Evolutionary conservation across 75 land plant genomes (phyloP).

Genomic region (Selaginella moellendorffii): DNA sequence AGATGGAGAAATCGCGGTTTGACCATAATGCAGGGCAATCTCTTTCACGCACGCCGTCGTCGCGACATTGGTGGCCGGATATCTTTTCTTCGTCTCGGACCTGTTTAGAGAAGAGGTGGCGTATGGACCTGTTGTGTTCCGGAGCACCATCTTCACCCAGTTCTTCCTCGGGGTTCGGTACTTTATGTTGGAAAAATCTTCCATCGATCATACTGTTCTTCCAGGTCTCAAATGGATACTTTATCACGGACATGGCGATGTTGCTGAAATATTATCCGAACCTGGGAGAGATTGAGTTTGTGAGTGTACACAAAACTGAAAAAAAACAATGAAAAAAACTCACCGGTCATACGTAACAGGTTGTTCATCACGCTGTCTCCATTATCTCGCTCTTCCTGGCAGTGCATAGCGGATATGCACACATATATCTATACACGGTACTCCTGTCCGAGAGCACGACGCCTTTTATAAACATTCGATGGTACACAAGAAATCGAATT

Average conservation of each 20-base stretch:
- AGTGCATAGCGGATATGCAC: slow-evolving; percentile 45
- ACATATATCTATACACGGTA: slow-evolving; percentile 56
- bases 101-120: slow-evolving; percentile 26
- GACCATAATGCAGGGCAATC: slow-evolving; percentile 39
- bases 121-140: slow-evolving; percentile 26
- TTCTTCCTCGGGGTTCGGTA: slow-evolving; percentile 37
- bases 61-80: slow-evolving; percentile 30
- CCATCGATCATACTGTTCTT: not conserved
- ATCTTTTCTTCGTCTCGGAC: slow-evolving; percentile 41
- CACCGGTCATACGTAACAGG: slow-evolving; percentile 19
- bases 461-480: slow-evolving; percentile 77
- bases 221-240: slow-evolving; percentile 3
- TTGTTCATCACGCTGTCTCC: slow-evolving; percentile 60
- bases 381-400: slow-evolving; percentile 46
- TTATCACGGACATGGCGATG: not conserved
- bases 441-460: slow-evolving; percentile 65
- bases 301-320: not conserved
- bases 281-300: slow-evolving; percentile 2
- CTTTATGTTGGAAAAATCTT: too few species aligned
- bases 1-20: not conserved
- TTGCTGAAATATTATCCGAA: not conserved
- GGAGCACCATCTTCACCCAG: slow-evolving; percentile 34
- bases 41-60: slow-evolving; percentile 64
- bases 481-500: slow-evolving; percentile 32
- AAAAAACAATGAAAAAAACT: not conserved